Evolutionary conservation across 1,284 basidiomycete species (phyloP), one percentile per base, ranked within the genome.

Genomic region (Apiotrichum domesticum): DNA sequence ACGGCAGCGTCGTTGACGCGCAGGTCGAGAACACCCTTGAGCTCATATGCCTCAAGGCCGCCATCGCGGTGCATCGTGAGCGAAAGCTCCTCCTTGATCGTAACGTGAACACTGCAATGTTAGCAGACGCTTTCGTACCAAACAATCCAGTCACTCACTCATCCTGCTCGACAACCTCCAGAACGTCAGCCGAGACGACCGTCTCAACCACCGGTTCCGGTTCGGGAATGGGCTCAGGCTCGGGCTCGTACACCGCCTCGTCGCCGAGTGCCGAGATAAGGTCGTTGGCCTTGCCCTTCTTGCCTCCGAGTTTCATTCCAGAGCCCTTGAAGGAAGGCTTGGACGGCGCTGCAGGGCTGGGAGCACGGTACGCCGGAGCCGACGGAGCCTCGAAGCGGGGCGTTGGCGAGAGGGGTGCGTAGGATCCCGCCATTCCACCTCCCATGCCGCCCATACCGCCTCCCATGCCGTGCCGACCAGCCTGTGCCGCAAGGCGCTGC

Each of bases 21-120:
- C 41, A 98, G 82, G 75, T 94, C 91, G 82, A 98, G 87, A 71
- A 96, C 92, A 45, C 94, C 95, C 72, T 89, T 91, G 66, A 98
- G 81, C 68, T 97, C 90, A 78, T 96, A 85, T 4, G 86, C 85
- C 70, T 91, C 83, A 35, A 97, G 79, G 35, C 93, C 93, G 43
- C 95, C 95, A 73, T 97, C 94, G 46, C 91, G 88, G 52, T 88
- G 81, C 48, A 97, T 81, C 10, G 87, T 84, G 34, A 90, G 80
- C 6, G 87, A 87, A 47, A 98, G 78, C 56, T 84, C 83, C 76
- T 98, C 95, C 63, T 87, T 89, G 72, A 94, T 84, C 47, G 84
- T 80, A 63, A 95, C 79, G 73, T 98, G 92, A 11, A 98, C 83
- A 63, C 49, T 50, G 32, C 8, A 2, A 32, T 14, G 37, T 33